A percentile compares a stretch with the other conserved stretches of the same genome.
These are phyloP conservation scores for Saccharomyces paradoxus DNA, from an alignment of 805 yeast genomes.

Conservation along the genomic window DNA sequence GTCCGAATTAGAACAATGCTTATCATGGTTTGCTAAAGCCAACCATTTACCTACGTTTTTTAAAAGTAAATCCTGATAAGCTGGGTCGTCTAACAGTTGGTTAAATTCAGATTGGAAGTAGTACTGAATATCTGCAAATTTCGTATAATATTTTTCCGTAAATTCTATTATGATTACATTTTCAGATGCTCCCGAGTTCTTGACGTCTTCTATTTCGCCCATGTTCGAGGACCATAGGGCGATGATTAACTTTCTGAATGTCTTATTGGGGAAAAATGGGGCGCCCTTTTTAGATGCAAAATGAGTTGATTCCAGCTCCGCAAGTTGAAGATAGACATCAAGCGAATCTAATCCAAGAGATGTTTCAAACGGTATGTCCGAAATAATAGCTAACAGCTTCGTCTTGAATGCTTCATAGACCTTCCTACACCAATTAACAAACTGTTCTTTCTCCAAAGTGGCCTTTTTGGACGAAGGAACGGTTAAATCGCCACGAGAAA, in stretches of 20 bases:
- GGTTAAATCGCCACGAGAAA: conserved; percentile 26
- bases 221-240: conserved; percentile 32
- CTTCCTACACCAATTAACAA: conserved; percentile 57
- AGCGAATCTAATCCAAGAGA: conserved; percentile 45
- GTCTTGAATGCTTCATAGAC: conserved; percentile 49
- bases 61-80: conserved; percentile 10
- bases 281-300: conserved; percentile 45
- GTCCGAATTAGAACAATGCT: conserved; percentile 26
- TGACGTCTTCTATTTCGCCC: conserved; percentile 31
- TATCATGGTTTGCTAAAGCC: conserved; percentile 32
- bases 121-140: conserved; percentile 71
- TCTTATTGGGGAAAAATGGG: conserved; percentile 53
- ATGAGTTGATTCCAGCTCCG: conserved; percentile 47
- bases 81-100: conserved; percentile 19
- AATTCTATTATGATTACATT: conserved; percentile 50
- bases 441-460: conserved; percentile 15
- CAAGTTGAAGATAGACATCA: conserved; percentile 48
- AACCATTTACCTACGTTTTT: conserved; percentile 33
- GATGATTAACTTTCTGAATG: conserved; percentile 38
- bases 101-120: conserved; percentile 52
- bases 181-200: conserved; percentile 35
- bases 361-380: conserved; percentile 33
- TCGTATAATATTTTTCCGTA: conserved; percentile 42
- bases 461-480: conserved; percentile 18
- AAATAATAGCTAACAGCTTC: conserved; percentile 37